These are phyloP conservation scores for Gnaphalium uliginosum DNA, from an alignment of 129 eudicot genomes.

Conservation along the genomic window DNA sequence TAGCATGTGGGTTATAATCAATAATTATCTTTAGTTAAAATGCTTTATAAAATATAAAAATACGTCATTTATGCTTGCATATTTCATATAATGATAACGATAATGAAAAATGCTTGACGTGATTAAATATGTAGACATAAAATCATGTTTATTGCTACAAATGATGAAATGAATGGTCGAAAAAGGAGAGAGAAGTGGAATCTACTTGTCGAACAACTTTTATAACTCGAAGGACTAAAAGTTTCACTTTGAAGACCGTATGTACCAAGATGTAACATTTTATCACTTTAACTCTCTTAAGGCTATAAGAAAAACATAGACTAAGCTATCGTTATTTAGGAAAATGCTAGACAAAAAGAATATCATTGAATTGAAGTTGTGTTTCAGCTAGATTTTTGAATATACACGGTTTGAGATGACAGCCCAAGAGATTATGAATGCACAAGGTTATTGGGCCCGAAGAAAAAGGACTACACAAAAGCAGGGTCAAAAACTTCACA, in stretches of 20 bases:
- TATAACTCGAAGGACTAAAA: too few species aligned
- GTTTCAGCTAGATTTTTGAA: background rate
- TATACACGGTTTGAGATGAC: background rate
- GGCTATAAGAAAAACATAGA: background rate
- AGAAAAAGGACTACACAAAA: background rate
- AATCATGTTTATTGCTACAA: background rate
- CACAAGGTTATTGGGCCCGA: constrained; percentile 4
- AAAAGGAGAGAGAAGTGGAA: background rate
- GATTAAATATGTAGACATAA: too few species aligned
- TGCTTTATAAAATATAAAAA: too few species aligned
- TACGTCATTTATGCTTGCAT: background rate
- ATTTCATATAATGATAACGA: too few species aligned
- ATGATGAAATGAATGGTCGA: background rate
- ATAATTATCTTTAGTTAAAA: too few species aligned
- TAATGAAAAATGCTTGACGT: background rate
- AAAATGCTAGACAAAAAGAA: background rate
- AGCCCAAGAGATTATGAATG: background rate
- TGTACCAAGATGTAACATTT: background rate
- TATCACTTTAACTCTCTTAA: background rate
- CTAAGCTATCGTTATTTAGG: too few species aligned
- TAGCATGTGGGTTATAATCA: too few species aligned
- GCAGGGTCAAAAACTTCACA: background rate
- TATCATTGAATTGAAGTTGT: background rate
- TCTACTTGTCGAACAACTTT: background rate
- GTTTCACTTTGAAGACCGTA: background rate